These are phyloP conservation scores for Hygrophorus russula DNA, from an alignment of 768 basidiomycete species.

Conservation along the genomic window DNA sequence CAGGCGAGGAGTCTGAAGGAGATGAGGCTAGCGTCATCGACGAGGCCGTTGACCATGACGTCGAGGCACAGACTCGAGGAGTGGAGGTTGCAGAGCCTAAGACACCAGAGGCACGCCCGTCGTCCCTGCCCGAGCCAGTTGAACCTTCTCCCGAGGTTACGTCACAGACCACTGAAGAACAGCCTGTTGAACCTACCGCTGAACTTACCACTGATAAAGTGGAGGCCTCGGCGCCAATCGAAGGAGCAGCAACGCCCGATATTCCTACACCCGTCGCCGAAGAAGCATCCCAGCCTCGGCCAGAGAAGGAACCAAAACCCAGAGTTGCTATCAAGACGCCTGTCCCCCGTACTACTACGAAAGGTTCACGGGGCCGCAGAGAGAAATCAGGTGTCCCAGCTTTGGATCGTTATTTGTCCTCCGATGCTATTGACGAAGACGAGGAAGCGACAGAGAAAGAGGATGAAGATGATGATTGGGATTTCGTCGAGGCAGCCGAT, in stretches of 20 bases:
- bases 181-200: constrained; percentile 8
- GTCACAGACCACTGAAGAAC: constrained; percentile 11
- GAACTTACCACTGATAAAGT: not conserved
- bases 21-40: constrained; percentile 12
- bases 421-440: constrained; percentile 43
- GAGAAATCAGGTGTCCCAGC: constrained; percentile 81
- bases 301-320: constrained; percentile 21
- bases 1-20: constrained; percentile 32
- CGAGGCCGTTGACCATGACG: constrained; percentile 13
- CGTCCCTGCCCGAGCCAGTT: constrained; percentile 16
- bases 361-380: constrained; percentile 31
- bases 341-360: constrained; percentile 15
- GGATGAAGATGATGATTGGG: constrained; percentile 82
- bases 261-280: not conserved
- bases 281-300: not conserved
- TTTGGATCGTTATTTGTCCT: constrained; percentile 54
- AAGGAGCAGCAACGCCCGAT: not conserved
- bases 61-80: constrained; percentile 25
- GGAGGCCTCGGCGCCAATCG: not conserved
- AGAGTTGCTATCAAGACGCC: constrained; percentile 13
- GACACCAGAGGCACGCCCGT: constrained; percentile 60
- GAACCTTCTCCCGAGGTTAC: constrained; percentile 4
- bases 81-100: constrained; percentile 48
- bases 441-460: constrained; percentile 32
- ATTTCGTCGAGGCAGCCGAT: constrained; percentile 72